Evolutionary conservation across 2,329 filamentous ascomycete species (phyloP).

Genomic region (Ilyonectria sp.): DNA sequence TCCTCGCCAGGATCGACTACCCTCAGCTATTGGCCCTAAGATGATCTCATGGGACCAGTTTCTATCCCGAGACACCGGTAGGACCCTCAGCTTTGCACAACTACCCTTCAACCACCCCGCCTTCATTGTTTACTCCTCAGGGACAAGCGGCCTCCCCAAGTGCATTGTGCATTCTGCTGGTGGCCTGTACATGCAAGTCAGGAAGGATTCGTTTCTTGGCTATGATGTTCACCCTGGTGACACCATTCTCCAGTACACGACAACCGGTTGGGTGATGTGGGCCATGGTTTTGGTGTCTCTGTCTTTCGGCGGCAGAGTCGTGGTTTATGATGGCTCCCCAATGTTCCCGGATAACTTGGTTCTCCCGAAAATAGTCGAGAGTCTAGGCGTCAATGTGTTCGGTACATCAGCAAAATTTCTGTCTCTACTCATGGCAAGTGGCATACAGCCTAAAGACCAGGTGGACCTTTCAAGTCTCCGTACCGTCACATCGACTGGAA

Average conservation of each 20-base stretch:
- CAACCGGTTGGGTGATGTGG: constrained; percentile 18
- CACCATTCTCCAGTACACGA: constrained; percentile 12
- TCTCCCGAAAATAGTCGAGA: background rate
- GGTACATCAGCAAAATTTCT: background rate
- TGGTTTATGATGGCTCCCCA: constrained; percentile 13
- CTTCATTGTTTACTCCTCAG: constrained; percentile 12
- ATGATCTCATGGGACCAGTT: background rate
- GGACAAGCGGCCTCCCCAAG: constrained; percentile 12
- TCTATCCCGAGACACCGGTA: background rate
- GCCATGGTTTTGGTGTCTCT: background rate
- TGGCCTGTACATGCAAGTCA: background rate
- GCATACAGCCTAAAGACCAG: background rate
- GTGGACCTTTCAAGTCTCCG: background rate
- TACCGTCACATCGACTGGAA: constrained; percentile 3
- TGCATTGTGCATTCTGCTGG: constrained; percentile 13
- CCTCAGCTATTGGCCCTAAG: background rate
- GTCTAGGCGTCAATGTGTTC: background rate
- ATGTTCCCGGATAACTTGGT: background rate
- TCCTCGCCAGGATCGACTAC: background rate
- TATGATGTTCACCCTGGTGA: background rate
- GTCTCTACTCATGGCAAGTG: background rate
- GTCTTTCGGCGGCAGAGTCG: background rate
- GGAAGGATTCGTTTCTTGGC: background rate
- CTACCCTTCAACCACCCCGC: background rate
- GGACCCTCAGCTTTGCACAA: background rate